Conservation (phyloP, 257 asterid genomes). For the Solanum tarapatanum region DNA sequence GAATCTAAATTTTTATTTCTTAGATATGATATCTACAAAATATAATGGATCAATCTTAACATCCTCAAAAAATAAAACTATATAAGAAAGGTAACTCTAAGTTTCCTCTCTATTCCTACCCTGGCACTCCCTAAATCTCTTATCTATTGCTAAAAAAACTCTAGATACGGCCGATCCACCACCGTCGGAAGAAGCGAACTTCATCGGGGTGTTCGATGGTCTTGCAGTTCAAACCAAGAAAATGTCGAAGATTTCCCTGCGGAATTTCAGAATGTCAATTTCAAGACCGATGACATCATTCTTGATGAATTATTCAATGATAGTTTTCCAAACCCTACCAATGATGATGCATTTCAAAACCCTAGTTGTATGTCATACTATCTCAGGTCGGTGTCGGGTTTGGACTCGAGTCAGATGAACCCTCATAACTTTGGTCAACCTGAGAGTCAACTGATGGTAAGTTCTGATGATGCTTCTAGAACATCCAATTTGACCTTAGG, state of each 20-base stretch:
- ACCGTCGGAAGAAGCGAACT: neutral
- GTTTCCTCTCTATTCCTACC: neutral
- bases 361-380: neutral
- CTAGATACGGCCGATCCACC: constrained; percentile 24
- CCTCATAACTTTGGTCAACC: neutral
- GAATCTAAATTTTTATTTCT: too few species aligned
- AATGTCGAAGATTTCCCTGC: too few species aligned
- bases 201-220: constrained; percentile 13
- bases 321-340: too few species aligned
- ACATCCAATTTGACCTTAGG: too few species aligned
- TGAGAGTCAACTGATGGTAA: neutral
- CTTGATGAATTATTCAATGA: too few species aligned
- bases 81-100: neutral
- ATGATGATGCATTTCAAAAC: neutral
- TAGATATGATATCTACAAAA: neutral
- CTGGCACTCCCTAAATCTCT: neutral
- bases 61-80: neutral
- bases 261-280: too few species aligned
- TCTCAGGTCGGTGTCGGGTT: neutral
- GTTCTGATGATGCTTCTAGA: too few species aligned
- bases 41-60: neutral
- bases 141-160: neutral
- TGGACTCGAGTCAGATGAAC: neutral
- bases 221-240: constrained; percentile 11
- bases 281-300: too few species aligned